Base-by-base conservation (phyloP, 1,284 basidiomycete genomes). In the Austroboletus rostrupii region DNA sequence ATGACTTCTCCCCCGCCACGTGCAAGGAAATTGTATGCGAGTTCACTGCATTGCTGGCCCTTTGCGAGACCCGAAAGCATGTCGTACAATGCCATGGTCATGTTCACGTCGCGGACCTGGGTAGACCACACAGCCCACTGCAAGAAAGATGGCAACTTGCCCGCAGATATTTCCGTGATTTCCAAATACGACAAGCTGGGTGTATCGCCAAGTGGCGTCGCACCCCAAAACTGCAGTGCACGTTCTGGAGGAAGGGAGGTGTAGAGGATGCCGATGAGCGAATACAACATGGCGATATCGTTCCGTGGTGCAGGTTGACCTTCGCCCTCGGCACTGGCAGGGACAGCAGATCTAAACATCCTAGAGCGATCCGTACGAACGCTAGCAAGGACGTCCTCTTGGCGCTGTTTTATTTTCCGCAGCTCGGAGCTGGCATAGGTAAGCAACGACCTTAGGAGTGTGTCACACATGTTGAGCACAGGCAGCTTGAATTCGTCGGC, bases 81-180 rank as follows among this genome's bases (percentile, higher is more conserved):
- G 56, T 93, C 88, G 67, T 91, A 95, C 52, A 94, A 73, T 0
- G 92, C 87, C 57, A 81, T 83, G 19, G 85, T 76, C 75, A 92
- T 85, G 8, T 81, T 80, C 7, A 79, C 66, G 51, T 91, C 85
- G 44, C 87, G 80, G 5, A 79, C 74, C 55, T 93, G 87, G 1
- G 85, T 87, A 1, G 85, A 87, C 87, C 86, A 88, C 9, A 94
- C 82, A 0, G 90, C 87, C 83, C 91, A 94, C 49, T 90, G 85
- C 40, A 94, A 72, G 68, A 97, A 96, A 1, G 85, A 79, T 1
- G 87, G 85, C 2, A 93, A 72, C 52, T 85, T 81, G 2, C 83
- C 86, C 19, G 79, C 70, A 0, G 77, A 76, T 11, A 77, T 70
- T 57, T 90, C 87, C 1, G 75, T 57, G 33, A 69, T 66, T 55